A percentile compares a stretch with the other conserved stretches of the same genome.
phyloP scores from a whole-genome alignment of 768 basidiomycete species.

The Strobilomyces echinocephalus region DNA sequence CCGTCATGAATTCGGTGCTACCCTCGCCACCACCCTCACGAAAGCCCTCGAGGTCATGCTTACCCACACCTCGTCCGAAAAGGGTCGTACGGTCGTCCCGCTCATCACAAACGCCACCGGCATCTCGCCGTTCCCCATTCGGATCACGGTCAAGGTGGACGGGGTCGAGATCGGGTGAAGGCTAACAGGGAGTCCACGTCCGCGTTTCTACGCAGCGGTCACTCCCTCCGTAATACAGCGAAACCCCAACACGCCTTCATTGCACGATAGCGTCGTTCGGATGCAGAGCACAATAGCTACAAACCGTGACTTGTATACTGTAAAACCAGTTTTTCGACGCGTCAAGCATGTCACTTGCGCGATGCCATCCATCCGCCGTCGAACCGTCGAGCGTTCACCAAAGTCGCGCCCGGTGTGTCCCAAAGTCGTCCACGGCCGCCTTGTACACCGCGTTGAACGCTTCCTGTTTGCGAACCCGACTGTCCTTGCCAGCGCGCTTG shows the following conservation, averaged over 20 bases:
- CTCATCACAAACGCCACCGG: constrained; percentile 71
- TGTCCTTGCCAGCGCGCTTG: constrained; percentile 50
- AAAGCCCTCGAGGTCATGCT: constrained; percentile 69
- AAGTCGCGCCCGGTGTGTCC: constrained; percentile 11
- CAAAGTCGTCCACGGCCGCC: constrained; percentile 22
- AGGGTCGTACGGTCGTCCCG: constrained; percentile 69
- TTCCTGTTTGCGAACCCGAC: constrained; percentile 43
- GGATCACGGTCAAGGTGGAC: constrained; percentile 62
- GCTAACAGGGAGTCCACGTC: no score
- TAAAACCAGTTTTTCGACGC: neutral
- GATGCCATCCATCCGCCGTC: neutral
- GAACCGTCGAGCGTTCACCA: constrained; percentile 7
- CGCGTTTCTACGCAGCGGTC: neutral
- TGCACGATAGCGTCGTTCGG: neutral
- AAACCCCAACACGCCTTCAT: neutral
- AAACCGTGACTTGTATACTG: neutral
- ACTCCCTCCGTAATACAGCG: neutral
- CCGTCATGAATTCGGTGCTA: constrained; percentile 48
- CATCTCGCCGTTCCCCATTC: constrained; percentile 79
- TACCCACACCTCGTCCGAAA: constrained; percentile 72
- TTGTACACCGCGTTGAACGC: constrained; percentile 36
- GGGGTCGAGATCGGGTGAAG: constrained; percentile 53
- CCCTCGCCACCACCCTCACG: constrained; percentile 57
- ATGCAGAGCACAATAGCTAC: constrained; percentile 11
- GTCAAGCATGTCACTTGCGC: neutral